Evolutionary conservation across 2,329 filamentous ascomycete species (phyloP).

Genomic region (Fusarium agapanthi): DNA sequence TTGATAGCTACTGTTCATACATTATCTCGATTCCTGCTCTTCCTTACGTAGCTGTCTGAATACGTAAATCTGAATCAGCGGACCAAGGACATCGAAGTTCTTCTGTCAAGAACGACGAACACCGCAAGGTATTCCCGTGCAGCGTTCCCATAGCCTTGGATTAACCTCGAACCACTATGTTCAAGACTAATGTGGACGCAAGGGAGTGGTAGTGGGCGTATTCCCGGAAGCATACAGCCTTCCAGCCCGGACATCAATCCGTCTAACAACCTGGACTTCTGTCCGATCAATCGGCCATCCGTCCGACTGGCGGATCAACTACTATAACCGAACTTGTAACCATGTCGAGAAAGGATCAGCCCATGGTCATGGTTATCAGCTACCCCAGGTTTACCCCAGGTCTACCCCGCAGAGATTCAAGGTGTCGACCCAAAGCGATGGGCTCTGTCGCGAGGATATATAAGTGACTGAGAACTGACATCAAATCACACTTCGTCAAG

Average conservation of each 20-base stretch:
- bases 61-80: fast-evolving
- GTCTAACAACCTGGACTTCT: neutral
- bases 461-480: neutral
- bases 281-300: neutral
- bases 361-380: neutral
- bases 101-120: fast-evolving
- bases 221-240: neutral
- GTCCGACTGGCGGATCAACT: neutral
- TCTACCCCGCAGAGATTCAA: neutral
- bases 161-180: fast-evolving
- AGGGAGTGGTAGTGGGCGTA: neutral
- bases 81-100: too few relatives aligned
- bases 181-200: neutral
- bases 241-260: neutral
- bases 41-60: too few relatives aligned
- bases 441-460: neutral
- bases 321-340: neutral
- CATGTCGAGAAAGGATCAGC: neutral
- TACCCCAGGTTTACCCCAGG: constrained; percentile 28
- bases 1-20: fast-evolving
- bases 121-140: fast-evolving
- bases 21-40: fast-evolving
- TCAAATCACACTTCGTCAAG: fast-evolving
- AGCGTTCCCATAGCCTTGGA: fast-evolving
- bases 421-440: neutral